A percentile compares a stretch with the other conserved stretches of the same genome.
Conservation (phyloP, 2,329 filamentous ascomycete species). For the Arachnomyces sp. region DNA sequence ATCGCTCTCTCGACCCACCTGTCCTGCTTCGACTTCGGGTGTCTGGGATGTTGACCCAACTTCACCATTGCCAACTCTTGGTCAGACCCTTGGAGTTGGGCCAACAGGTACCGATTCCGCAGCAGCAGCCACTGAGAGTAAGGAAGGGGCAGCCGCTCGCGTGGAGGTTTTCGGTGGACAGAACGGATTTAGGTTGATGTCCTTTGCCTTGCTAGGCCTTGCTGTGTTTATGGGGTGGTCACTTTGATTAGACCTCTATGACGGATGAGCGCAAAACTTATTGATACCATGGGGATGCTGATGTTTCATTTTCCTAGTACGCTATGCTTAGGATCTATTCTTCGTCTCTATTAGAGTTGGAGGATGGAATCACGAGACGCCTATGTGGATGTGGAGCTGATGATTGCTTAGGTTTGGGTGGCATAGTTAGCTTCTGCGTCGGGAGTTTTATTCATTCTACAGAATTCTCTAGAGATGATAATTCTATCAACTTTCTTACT, state of each 20-base stretch:
- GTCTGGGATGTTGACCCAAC: constrained; percentile 68
- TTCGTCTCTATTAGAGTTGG: too few species aligned
- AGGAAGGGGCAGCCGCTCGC: background rate
- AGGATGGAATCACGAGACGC: too few species aligned
- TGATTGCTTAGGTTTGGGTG: too few species aligned
- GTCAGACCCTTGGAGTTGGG: constrained; percentile 35
- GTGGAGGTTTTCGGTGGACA: background rate
- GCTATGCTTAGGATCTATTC: too few species aligned
- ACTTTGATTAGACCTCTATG: constrained; percentile 2
- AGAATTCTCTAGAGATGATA: too few species aligned
- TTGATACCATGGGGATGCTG: too few species aligned
- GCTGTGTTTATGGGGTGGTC: constrained; percentile 10
- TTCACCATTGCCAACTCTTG: constrained; percentile 60
- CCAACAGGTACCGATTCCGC: constrained; percentile 5
- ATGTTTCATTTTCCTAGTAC: too few species aligned
- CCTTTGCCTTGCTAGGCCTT: constrained; percentile 6
- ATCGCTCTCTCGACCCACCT: constrained; percentile 55
- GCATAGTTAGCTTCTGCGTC: too few species aligned
- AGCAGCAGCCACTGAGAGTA: constrained; percentile 3
- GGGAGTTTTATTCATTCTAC: too few species aligned
- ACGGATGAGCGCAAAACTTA: background rate
- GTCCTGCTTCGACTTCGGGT: constrained; percentile 59
- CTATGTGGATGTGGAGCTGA: too few species aligned
- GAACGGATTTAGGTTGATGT: too few species aligned
- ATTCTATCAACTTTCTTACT: too few species aligned